Conservation (phyloP, 2,329 filamentous ascomycete genomes). For the Calycina herbarum region DNA sequence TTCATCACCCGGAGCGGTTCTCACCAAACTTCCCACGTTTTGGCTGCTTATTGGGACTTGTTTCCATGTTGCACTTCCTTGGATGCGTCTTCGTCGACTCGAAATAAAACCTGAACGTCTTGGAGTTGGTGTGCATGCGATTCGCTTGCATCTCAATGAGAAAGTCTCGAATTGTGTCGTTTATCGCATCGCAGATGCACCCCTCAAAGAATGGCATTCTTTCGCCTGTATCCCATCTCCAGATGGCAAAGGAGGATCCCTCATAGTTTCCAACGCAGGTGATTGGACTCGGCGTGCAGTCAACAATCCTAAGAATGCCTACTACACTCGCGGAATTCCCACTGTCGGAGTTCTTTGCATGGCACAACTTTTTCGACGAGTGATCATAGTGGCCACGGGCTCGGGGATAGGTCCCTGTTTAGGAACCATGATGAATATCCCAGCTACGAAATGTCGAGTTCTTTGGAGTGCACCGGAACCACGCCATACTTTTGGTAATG, state of each 20-base stretch:
- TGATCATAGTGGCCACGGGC: conserved; percentile 43
- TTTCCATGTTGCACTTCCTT: conserved; percentile 55
- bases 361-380: conserved; percentile 37
- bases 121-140: conserved; percentile 58
- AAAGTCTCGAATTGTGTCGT: conserved; percentile 44
- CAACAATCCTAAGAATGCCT: conserved; percentile 48
- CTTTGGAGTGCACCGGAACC: conserved; percentile 42
- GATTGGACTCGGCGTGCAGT: conserved; percentile 58
- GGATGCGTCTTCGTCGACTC: conserved; percentile 57
- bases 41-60: conserved; percentile 55
- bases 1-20: conserved; percentile 35
- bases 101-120: conserved; percentile 52
- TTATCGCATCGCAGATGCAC: conserved; percentile 49
- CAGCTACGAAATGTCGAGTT: conserved; percentile 33
- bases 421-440: conserved; percentile 35
- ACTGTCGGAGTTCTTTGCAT: conserved; percentile 40
- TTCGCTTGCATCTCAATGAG: conserved; percentile 55
- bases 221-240: conserved; percentile 56
- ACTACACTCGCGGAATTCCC: conserved; percentile 56
- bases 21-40: conserved; percentile 46
- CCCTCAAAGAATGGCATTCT: conserved; percentile 56
- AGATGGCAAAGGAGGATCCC: conserved; percentile 45
- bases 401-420: conserved; percentile 43
- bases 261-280: conserved; percentile 57
- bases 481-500: conserved; percentile 38